Evolutionary conservation across 495 filamentous ascomycete genomes (phyloP), one percentile per base, ranked within the genome.

Genomic region (Neurospora sp.): DNA sequence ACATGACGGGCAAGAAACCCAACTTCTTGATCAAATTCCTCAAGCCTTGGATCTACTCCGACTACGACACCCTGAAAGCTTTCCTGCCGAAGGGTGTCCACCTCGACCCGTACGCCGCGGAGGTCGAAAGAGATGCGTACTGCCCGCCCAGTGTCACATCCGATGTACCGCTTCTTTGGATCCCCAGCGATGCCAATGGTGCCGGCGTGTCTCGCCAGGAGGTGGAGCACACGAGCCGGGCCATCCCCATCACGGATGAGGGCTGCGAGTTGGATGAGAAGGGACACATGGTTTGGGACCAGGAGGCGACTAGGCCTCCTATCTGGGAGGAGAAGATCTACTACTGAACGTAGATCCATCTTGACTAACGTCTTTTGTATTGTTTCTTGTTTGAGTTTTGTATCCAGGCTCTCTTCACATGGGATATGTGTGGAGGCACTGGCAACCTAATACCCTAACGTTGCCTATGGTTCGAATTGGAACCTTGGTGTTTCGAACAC

Each of bases 191-290:
- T 78, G 81, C 86, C 2, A 66, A 66, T 11, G 54, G 54, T 66
- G 84, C 91, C 73, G 95, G 95, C 70, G 86, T 97, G 49, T 92
- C 89, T 54, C 86, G 85, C 80, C 91, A 95, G 82, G 95, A 97
- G 84, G 84, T 94, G 69, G 84, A 84, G 20, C 91, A 94, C 77
- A 92, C 90, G 18, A 83, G 85, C 76, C 87, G 87, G 74, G 90
- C 92, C 49, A 91, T 97, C 69, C 87, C 89, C 5, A 94, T 93
- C 75, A 94, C 92, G 0, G 93, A 98, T 81, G 91, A 96, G 78
- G 93, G 91, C 31, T 92, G 93, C 42, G 89, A 86, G 75, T 83
- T 98, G 69, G 90, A 93, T 78, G 93, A 93, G 79, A 92, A 96
- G 80, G 91, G 91, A 72, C 91, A 90, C 75, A 82, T 97, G 75